A percentile compares a stretch with the other conserved stretches of the same genome.
Conservation (phyloP, 1,139 yeast species). For the Meyerozyma carpophila region DNA sequence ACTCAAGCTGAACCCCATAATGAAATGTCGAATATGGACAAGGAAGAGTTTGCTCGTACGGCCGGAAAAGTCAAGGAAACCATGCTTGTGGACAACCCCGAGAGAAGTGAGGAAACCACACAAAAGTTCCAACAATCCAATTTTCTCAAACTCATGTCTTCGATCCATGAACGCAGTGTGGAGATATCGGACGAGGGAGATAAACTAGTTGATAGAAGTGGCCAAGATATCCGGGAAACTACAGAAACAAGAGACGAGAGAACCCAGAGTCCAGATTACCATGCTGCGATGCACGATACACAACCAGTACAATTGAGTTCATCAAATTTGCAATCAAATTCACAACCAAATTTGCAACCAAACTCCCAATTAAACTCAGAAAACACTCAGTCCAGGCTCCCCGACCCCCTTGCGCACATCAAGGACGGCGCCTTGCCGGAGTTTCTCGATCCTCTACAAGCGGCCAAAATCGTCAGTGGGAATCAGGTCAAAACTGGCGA, state of each 20-base stretch:
- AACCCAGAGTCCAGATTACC: slow-evolving; percentile 1
- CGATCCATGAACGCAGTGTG: slow-evolving; percentile 32
- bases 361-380: too few relatives aligned
- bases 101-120: slow-evolving; percentile 19
- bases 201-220: slow-evolving; percentile 26
- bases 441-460: slow-evolving; percentile 29
- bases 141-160: slow-evolving; percentile 38
- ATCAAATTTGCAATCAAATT: too few relatives aligned
- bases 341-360: too few relatives aligned
- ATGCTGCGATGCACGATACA: slow-evolving; percentile 5
- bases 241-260: background rate
- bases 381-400: slow-evolving; percentile 13
- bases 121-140: slow-evolving; percentile 33
- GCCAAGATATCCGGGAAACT: slow-evolving; percentile 13
- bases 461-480: slow-evolving; percentile 40
- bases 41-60: slow-evolving; percentile 37
- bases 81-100: slow-evolving; percentile 18
- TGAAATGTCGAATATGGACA: slow-evolving; percentile 14
- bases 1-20: slow-evolving; percentile 7
- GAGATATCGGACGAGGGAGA: slow-evolving; percentile 33
- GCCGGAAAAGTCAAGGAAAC: slow-evolving; percentile 35
- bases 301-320: too few relatives aligned
- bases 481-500: slow-evolving; percentile 30
- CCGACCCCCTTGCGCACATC: slow-evolving; percentile 46
- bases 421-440: slow-evolving; percentile 29